Conservation (phyloP, 192 early-diverging fungal genomes). For the Coemansia guatemalensis region DNA sequence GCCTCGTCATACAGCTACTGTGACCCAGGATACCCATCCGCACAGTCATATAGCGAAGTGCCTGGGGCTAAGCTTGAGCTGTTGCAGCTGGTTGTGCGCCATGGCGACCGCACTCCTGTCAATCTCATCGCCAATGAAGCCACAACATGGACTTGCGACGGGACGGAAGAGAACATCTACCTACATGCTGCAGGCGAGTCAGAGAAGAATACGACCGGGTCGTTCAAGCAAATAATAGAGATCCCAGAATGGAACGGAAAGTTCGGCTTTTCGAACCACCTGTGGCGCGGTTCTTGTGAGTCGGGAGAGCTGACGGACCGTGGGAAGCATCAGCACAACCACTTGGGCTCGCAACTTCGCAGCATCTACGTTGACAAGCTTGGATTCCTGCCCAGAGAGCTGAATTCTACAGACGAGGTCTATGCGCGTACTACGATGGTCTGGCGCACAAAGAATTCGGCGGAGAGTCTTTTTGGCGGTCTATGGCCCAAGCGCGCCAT, state of each 20-base stretch:
- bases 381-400: constrained; percentile 36
- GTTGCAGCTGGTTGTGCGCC: constrained; percentile 59
- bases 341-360: constrained; percentile 48
- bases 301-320: constrained; percentile 61
- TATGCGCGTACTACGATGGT: constrained; percentile 62
- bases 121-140: constrained; percentile 37
- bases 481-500: constrained; percentile 48
- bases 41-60: constrained; percentile 21
- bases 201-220: constrained; percentile 36
- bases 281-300: constrained; percentile 54
- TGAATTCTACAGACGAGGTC: constrained; percentile 41
- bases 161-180: constrained; percentile 30
- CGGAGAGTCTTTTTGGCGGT: constrained; percentile 50
- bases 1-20: constrained; percentile 43
- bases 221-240: constrained; percentile 37
- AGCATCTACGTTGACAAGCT: constrained; percentile 56
- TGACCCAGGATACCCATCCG: constrained; percentile 29
- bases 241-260: constrained; percentile 46
- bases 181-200: constrained; percentile 29
- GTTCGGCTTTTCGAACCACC: constrained; percentile 35
- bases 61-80: constrained; percentile 53
- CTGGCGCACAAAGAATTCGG: constrained; percentile 60
- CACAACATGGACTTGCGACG: constrained; percentile 43
- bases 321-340: constrained; percentile 55
- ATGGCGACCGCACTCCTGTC: constrained; percentile 57